phyloP scores from a whole-genome alignment of 202 grass and related monocot genomes.

The Brachypodium distachyon region DNA sequence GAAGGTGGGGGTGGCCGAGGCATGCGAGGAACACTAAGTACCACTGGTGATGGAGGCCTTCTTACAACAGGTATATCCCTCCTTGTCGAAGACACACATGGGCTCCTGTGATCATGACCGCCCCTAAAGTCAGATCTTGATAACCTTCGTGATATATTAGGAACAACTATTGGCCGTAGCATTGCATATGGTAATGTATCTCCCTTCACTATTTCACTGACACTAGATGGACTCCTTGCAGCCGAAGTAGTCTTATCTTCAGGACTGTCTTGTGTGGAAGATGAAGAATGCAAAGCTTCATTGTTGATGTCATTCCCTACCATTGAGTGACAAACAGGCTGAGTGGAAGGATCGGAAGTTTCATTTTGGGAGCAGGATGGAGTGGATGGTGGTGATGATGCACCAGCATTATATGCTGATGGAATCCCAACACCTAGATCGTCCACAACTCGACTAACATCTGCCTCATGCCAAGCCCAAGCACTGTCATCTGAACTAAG shows the following conservation, averaged over 20 bases:
- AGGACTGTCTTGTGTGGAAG: slow-evolving; percentile 33
- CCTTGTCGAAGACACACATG: slow-evolving; percentile 81
- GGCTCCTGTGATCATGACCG: slow-evolving; percentile 73
- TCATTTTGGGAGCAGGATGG: slow-evolving; percentile 48
- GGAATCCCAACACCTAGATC: slow-evolving; percentile 64
- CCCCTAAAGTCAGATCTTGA: slow-evolving; percentile 86
- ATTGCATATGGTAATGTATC: slow-evolving; percentile 88
- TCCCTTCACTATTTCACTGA: slow-evolving; percentile 55
- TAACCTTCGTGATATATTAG: slow-evolving; percentile 67
- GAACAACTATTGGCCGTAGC: slow-evolving; percentile 86
- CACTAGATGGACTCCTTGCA: slow-evolving; percentile 39
- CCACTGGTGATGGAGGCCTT: slow-evolving; percentile 87
- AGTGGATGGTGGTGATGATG: slow-evolving; percentile 54
- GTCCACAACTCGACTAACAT: slow-evolving; percentile 84
- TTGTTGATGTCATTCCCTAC: slow-evolving; percentile 38
- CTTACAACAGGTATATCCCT: slow-evolving; percentile 66
- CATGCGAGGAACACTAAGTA: slow-evolving; percentile 80
- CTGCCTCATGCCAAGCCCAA: slow-evolving; percentile 97
- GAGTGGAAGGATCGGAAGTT: slow-evolving; percentile 27
- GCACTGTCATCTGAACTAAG: slow-evolving; percentile 95
- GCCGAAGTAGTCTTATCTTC: slow-evolving; percentile 53
- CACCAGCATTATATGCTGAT: slow-evolving; percentile 41
- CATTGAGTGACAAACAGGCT: slow-evolving; percentile 35
- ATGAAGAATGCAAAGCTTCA: slow-evolving; percentile 36
- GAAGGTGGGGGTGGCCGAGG: slow-evolving; percentile 82